phyloP scores from a whole-genome alignment of 768 basidiomycete species.

The Candolleomyces aberdarensis region DNA sequence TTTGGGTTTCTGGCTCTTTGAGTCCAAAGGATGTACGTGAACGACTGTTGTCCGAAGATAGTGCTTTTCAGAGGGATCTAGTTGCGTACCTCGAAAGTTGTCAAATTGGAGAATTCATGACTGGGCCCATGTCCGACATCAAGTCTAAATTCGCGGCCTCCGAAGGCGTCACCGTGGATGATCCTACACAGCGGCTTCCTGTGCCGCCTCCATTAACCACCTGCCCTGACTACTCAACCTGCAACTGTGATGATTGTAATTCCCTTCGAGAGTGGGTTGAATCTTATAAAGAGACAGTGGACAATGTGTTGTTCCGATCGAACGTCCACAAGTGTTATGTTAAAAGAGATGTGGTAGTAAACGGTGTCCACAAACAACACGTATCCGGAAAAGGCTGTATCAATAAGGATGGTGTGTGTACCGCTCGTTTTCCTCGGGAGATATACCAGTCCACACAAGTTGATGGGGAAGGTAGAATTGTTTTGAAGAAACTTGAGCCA shows the following conservation, averaged over 20 bases:
- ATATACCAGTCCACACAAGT: neutral
- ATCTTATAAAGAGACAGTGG: neutral
- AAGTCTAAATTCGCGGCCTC: no score
- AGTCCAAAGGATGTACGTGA: neutral
- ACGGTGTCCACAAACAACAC: neutral
- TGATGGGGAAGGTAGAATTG: neutral
- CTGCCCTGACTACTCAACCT: no score
- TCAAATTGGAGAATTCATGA: neutral
- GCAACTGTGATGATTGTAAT: neutral
- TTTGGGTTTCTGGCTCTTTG: slow-evolving; percentile 3
- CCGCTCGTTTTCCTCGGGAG: neutral
- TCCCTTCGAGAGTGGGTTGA: neutral
- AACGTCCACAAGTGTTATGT: neutral
- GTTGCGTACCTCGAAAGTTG: neutral
- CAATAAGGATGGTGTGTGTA: neutral
- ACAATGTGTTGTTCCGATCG: neutral
- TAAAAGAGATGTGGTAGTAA: neutral
- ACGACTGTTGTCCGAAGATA: neutral
- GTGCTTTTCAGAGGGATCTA: neutral
- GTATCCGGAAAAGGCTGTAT: neutral
- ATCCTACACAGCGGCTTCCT: no score
- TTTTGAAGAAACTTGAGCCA: neutral
- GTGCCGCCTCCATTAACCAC: no score
- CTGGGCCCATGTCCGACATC: neutral
- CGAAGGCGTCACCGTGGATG: no score